phyloP scores from a whole-genome alignment of 345 rosid genomes.

The Boechera retrofracta region DNA sequence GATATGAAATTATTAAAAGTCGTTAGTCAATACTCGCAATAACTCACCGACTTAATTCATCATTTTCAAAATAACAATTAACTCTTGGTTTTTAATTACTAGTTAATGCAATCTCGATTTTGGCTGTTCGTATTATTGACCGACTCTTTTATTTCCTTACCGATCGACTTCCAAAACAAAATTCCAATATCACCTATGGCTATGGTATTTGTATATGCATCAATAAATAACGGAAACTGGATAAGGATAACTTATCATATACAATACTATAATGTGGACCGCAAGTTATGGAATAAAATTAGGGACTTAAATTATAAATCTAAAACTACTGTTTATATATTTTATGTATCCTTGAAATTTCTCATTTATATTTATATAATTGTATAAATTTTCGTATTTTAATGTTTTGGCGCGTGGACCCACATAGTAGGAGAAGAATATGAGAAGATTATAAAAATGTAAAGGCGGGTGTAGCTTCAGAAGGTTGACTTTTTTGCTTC shows the following conservation, averaged over 20 bases:
- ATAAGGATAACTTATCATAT: slow-evolving; percentile 1
- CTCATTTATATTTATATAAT: neutral
- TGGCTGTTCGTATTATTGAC: neutral
- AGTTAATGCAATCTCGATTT: neutral
- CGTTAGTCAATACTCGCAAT: slow-evolving; percentile 13
- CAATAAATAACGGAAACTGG: neutral
- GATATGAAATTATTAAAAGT: slow-evolving; percentile 1
- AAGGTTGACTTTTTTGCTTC: slow-evolving; percentile 59
- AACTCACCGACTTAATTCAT: slow-evolving; percentile 17
- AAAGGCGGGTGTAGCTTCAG: slow-evolving; percentile 43
- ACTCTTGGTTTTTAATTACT: neutral
- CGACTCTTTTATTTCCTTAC: neutral
- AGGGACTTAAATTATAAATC: neutral
- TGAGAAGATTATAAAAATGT: slow-evolving; percentile 36
- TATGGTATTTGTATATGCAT: neutral
- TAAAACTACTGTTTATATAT: neutral
- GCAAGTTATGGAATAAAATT: slow-evolving; percentile 41
- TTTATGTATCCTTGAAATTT: neutral
- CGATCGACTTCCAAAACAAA: slow-evolving; percentile 13
- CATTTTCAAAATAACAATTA: neutral
- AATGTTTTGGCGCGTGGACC: slow-evolving; percentile 57
- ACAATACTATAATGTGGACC: slow-evolving; percentile 26
- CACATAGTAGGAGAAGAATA: slow-evolving; percentile 21
- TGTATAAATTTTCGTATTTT: neutral
- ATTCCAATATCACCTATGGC: neutral